These are phyloP conservation scores for Coemansia asiatica DNA, from an alignment of 192 early-diverging fungal species.

Conservation along the genomic window DNA sequence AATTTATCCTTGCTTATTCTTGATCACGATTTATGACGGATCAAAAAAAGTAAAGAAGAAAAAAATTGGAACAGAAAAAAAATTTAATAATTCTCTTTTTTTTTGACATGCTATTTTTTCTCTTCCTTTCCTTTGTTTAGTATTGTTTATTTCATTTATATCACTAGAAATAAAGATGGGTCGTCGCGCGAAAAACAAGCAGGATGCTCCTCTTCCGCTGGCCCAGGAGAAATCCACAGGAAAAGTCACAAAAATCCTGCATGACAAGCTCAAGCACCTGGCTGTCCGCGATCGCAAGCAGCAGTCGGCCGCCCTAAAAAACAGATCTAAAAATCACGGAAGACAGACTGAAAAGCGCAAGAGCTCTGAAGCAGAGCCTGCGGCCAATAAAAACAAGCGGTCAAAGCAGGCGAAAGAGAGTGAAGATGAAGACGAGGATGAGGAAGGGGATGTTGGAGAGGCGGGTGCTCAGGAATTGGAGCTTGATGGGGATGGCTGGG, in stretches of 20 bases:
- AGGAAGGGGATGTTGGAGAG: slow-evolving; percentile 40
- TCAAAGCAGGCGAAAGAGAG: slow-evolving; percentile 18
- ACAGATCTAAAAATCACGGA: neutral
- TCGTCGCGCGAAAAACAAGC: slow-evolving; percentile 54
- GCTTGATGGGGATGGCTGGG: slow-evolving; percentile 45
- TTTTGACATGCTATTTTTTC: neutral
- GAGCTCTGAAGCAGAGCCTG: slow-evolving; percentile 1
- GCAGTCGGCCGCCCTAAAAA: slow-evolving; percentile 12
- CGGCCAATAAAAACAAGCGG: slow-evolving; percentile 10
- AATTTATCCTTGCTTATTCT: too few species aligned
- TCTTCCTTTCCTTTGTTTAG: too few species aligned
- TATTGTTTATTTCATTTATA: too few species aligned
- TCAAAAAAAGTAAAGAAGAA: neutral
- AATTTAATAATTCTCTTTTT: neutral
- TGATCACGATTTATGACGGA: too few species aligned
- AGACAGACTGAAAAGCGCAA: neutral
- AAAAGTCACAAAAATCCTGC: slow-evolving; percentile 42
- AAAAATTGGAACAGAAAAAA: neutral
- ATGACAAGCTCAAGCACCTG: slow-evolving; percentile 44
- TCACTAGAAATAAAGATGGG: too few species aligned
- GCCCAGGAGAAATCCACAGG: slow-evolving; percentile 47
- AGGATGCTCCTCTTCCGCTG: slow-evolving; percentile 46
- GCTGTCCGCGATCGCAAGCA: slow-evolving; percentile 32
- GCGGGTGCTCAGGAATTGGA: slow-evolving; percentile 27
- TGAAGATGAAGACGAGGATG: slow-evolving; percentile 56